phyloP scores from a whole-genome alignment of 148 eudicot genomes.

The Silene latifolia region DNA sequence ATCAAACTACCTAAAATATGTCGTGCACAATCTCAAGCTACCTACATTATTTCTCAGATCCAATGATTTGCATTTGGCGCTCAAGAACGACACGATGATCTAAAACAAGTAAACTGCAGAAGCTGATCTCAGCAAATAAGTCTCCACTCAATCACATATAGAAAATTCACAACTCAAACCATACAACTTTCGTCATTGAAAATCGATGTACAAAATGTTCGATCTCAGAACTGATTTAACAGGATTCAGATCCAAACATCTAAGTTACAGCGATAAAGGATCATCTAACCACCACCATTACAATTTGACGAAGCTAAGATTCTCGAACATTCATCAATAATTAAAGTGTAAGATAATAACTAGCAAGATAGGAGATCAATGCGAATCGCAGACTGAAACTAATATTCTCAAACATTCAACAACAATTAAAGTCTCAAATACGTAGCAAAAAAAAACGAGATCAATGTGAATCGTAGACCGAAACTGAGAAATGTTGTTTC shows the following conservation, averaged over 20 bases:
- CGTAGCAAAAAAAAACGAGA: no score
- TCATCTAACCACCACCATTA: no score
- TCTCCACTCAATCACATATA: not conserved
- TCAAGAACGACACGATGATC: not conserved
- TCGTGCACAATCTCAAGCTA: not conserved
- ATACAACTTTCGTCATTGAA: not conserved
- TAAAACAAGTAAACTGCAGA: not conserved
- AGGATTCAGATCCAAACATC: slow-evolving; percentile 2
- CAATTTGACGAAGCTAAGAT: no score
- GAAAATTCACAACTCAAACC: not conserved
- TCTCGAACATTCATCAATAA: no score
- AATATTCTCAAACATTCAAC: slow-evolving; percentile 2
- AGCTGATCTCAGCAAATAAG: no score
- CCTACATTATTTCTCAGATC: not conserved
- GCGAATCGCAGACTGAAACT: not conserved
- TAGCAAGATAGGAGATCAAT: not conserved
- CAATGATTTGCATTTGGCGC: not conserved
- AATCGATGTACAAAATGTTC: not conserved
- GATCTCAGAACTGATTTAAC: not conserved
- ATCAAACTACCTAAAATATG: not conserved
- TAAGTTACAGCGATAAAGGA: not conserved
- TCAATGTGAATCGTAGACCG: slow-evolving; percentile 1
- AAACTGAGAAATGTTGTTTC: not conserved
- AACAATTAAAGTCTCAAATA: not conserved
- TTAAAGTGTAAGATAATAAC: no score